Percentiles rank a stretch among this genome's conserved stretches.
These are phyloP conservation scores for Silybum marianum DNA, from an alignment of 129 eudicot genomes.

Conservation along the genomic window DNA sequence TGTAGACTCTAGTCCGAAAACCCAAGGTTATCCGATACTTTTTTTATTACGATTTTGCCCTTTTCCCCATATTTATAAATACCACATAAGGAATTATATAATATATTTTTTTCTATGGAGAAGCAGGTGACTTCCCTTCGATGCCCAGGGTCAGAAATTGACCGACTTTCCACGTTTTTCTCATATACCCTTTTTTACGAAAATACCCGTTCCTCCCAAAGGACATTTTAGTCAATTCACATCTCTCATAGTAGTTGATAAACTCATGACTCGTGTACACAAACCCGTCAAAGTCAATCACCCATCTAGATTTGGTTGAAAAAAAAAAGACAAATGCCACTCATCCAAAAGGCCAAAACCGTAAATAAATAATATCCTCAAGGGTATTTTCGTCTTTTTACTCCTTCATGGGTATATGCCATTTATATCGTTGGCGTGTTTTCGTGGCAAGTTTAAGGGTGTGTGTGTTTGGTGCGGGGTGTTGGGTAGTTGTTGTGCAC, in stretches of 20 bases:
- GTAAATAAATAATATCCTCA: neutral
- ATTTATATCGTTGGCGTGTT: slow-evolving; percentile 56
- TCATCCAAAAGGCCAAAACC: neutral
- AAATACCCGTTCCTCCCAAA: slow-evolving; percentile 26
- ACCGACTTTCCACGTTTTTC: slow-evolving; percentile 52
- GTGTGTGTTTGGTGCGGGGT: slow-evolving; percentile 44
- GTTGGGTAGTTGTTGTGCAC: slow-evolving; percentile 51
- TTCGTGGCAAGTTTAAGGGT: slow-evolving; percentile 52
- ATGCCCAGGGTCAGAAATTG: slow-evolving; percentile 43
- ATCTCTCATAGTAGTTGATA: slow-evolving; percentile 21
- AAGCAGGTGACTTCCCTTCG: slow-evolving; percentile 37
- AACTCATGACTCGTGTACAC: slow-evolving; percentile 40
- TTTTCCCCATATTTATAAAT: neutral
- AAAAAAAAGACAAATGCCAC: slow-evolving; percentile 9
- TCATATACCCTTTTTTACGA: slow-evolving; percentile 27
- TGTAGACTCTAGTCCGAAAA: no score
- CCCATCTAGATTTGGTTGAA: slow-evolving; percentile 37
- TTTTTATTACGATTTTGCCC: neutral
- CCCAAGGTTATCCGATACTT: no score
- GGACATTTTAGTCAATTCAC: slow-evolving; percentile 37
- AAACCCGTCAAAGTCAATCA: slow-evolving; percentile 40
- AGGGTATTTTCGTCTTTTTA: slow-evolving; percentile 28
- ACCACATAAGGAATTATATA: slow-evolving; percentile 5
- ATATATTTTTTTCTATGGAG: neutral
- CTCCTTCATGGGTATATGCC: neutral